phyloP scores from a whole-genome alignment of 441 rosid species.

The Gossypium schwendimanii region DNA sequence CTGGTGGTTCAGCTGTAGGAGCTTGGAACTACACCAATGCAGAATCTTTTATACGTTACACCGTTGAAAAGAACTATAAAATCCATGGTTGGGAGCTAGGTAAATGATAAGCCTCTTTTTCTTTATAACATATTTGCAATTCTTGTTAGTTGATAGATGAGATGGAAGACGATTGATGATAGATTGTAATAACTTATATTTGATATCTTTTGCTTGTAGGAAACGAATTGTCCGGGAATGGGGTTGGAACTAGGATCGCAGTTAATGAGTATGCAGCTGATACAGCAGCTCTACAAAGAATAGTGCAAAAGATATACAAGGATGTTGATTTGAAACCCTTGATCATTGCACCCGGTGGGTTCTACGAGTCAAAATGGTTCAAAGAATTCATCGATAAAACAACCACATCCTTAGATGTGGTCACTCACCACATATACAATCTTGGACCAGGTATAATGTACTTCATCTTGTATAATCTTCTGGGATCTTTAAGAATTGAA shows the following conservation, averaged over 20 bases:
- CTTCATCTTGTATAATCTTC: neutral
- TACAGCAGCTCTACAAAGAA: constrained; percentile 41
- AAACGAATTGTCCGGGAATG: constrained; percentile 73
- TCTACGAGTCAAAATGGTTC: constrained; percentile 70
- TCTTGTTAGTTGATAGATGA: neutral
- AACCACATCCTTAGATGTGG: constrained; percentile 38
- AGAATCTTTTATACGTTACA: constrained; percentile 60
- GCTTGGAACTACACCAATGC: constrained; percentile 83
- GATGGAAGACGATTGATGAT: neutral
- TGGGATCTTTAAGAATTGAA: neutral
- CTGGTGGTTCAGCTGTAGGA: constrained; percentile 55
- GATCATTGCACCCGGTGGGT: constrained; percentile 83
- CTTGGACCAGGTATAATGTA: constrained; percentile 78
- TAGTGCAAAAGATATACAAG: constrained; percentile 45
- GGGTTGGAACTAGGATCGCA: constrained; percentile 68
- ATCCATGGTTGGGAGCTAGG: constrained; percentile 92
- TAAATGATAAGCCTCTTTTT: constrained; percentile 24
- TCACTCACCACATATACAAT: constrained; percentile 86
- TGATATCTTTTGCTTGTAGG: constrained; percentile 31
- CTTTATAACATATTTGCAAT: neutral
- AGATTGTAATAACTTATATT: neutral
- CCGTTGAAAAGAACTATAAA: constrained; percentile 43
- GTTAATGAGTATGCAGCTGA: constrained; percentile 72
- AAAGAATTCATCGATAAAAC: constrained; percentile 48
- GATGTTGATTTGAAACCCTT: constrained; percentile 48